These are phyloP conservation scores for Phoma sp. DNA, from an alignment of 2,329 filamentous ascomycete species.

Conservation along the genomic window DNA sequence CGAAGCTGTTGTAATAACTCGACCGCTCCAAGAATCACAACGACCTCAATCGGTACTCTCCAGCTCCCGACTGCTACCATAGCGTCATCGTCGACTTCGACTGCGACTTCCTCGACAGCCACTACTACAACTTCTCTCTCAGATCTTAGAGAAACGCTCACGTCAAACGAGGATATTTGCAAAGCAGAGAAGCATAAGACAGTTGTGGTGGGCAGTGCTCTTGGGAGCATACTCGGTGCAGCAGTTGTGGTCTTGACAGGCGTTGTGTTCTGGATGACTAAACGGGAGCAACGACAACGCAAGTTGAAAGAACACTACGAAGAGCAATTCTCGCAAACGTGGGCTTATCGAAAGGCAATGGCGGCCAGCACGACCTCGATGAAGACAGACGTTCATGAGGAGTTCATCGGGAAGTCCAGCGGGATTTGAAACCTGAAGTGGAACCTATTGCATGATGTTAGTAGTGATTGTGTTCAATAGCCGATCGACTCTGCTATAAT, in stretches of 20 bases:
- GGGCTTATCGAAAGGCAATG: slow-evolving; percentile 34
- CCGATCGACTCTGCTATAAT: neutral
- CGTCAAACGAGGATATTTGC: slow-evolving; percentile 17
- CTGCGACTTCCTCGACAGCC: slow-evolving; percentile 7
- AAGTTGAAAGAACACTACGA: slow-evolving; percentile 45
- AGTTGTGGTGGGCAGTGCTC: slow-evolving; percentile 32
- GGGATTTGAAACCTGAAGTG: neutral
- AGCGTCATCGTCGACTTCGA: neutral
- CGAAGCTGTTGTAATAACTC: slow-evolving; percentile 40
- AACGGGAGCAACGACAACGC: slow-evolving; percentile 39
- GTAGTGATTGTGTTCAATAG: neutral
- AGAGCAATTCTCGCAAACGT: slow-evolving; percentile 37
- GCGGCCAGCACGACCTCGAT: slow-evolving; percentile 19
- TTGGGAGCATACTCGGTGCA: slow-evolving; percentile 34
- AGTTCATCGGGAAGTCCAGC: slow-evolving; percentile 1
- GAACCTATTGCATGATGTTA: too few relatives aligned
- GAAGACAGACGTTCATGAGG: slow-evolving; percentile 5
- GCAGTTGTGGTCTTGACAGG: slow-evolving; percentile 25
- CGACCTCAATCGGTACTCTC: slow-evolving; percentile 32
- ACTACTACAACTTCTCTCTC: slow-evolving; percentile 15
- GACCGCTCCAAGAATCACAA: slow-evolving; percentile 31
- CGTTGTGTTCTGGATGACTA: slow-evolving; percentile 33
- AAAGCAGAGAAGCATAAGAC: slow-evolving; percentile 28
- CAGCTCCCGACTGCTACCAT: slow-evolving; percentile 23
- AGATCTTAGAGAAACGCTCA: slow-evolving; percentile 1